Base-by-base conservation (phyloP, 1,139 yeast species). In the Candida sp. region DNA sequence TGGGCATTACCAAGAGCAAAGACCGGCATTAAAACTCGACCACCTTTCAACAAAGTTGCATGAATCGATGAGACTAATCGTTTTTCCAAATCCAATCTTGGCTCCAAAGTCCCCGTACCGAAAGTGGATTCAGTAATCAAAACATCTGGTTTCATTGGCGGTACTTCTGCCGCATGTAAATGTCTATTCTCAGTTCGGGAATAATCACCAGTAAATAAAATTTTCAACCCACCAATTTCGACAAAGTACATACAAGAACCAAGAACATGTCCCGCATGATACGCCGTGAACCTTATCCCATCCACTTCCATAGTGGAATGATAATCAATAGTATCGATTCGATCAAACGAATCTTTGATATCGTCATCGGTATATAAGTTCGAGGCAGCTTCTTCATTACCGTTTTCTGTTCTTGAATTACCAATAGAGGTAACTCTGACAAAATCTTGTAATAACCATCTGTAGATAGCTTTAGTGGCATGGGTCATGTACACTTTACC, bases 401-500 rank as follows among this genome's bases (percentile, higher is more conserved):
- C 45, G 25, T 57, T 61, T 39, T 53, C 55, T 8, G 55, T 49
- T 33, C 56, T 47, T 15, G 71, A 58, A 12, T 68, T 60, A 8
- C 60, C 60, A 46, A 86, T 82, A 22, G 86, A 79, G 0, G 97
- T 89, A 30, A 93, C 98, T 56, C 95, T 77, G 22, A 93, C 98
- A 57, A 91, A 95, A 72, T 93, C 99, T 48, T 91, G 85, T 46
- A 93, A 67, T 43, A 93, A 75, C 99, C 99, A 93, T 49, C 97
- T 77, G 60, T 91, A 93, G 47, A 93, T 93, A 32, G 99, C 99
- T 67, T 95, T 95, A 1, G 99, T 93, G 5, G 99, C 99, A 62
- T 93, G 98, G 22, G 99, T 93, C 99, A 93, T 93, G 61, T 91
- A 93, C 5, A 95, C 99, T 43, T 97, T 77, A 2, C 99, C 99